Base-by-base conservation (phyloP, 805 yeast species). In the Saturnispora galanensis region DNA sequence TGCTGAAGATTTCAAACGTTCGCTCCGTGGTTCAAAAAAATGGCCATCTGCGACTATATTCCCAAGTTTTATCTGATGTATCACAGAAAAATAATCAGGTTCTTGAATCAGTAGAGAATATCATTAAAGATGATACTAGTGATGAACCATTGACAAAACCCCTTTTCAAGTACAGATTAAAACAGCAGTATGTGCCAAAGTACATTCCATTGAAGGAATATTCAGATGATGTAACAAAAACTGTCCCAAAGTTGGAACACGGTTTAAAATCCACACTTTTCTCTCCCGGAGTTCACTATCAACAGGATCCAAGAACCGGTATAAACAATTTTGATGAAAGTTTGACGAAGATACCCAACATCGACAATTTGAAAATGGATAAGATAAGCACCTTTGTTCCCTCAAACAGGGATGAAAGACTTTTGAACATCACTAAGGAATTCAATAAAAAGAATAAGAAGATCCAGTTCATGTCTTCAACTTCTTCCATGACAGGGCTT, bases 401-500 rank as follows among this genome's bases (percentile, higher is more conserved):
- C 0, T 79, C 95, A 0, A 75, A 84, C 3, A 75, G 75, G 54
- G 96, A 90, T 64, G 48, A 56, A 10, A 56, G 55, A 0, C 66
- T 90, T 39, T 54, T 73, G 1, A 43, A 66, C 4, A 59, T 82
- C 9, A 79, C 90, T 0, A 16, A 31, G 49, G 49, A 13, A 8
- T 8, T 44, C 1, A 31, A 47, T 30, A 35, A n/a, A 1, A 38
- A 42, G 2, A 38, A 46, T 5, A 21, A 33, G 46, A 41, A 53
- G 52, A 35, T 67, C 53, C 57, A 60, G 45, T 90, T 70, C 57
- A 76, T 74, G 47, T 84, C 94, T 2, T 87, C 96, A 1, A 88
- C 97, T 0, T 84, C 95, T 15, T 84, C 96, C 1, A 74, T 90
- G 84, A 89, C 97, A 0, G 70, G 80, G 1, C 63, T 80, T 1